phyloP scores from a whole-genome alignment of 306 rosid species.

The Rosa multiflora region DNA sequence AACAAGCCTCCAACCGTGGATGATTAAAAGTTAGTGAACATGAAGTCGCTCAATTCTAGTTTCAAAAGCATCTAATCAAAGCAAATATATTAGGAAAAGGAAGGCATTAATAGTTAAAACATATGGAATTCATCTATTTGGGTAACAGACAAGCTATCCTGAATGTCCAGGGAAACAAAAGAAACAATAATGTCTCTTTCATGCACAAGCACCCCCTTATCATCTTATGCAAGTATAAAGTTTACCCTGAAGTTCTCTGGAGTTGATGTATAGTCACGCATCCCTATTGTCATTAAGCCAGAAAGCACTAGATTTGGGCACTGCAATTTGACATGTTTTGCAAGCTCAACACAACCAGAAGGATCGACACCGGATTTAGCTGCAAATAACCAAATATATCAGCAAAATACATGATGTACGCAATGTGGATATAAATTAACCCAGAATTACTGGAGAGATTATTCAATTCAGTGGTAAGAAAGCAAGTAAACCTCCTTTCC shows the following conservation, averaged over 20 bases:
- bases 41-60: no score
- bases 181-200: slow-evolving; percentile 10
- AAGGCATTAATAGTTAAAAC: no score
- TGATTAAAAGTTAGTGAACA: no score
- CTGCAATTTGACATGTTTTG: slow-evolving; percentile 37
- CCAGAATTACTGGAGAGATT: not conserved
- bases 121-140: no score
- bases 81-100: no score
- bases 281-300: slow-evolving; percentile 60
- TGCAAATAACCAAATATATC: slow-evolving; percentile 16
- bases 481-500: slow-evolving; percentile 3
- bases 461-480: not conserved
- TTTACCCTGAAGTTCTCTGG: slow-evolving; percentile 51
- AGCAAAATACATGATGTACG: not conserved
- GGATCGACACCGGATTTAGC: slow-evolving; percentile 56
- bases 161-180: slow-evolving; percentile 17
- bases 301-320: slow-evolving; percentile 51
- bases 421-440: not conserved
- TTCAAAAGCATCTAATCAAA: no score
- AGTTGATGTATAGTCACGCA: slow-evolving; percentile 53
- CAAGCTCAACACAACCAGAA: slow-evolving; percentile 45
- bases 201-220: not conserved
- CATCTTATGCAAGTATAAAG: not conserved
- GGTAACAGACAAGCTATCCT: not conserved
- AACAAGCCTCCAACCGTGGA: no score